These are phyloP conservation scores for Phycomyces nitens DNA, from an alignment of 192 early-diverging fungal species.

Conservation along the genomic window DNA sequence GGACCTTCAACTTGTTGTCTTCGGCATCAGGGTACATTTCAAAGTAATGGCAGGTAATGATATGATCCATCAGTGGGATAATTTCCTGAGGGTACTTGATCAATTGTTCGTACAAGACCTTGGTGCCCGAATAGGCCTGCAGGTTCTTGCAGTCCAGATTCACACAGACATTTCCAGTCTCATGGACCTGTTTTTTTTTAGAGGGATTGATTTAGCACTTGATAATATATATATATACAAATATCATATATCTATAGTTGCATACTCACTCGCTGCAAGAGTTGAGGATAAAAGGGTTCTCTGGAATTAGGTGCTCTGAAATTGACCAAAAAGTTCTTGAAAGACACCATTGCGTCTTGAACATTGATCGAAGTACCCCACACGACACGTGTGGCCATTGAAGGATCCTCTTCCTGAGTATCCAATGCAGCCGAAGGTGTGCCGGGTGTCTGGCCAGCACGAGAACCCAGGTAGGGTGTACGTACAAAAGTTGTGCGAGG, in stretches of 20 bases:
- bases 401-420: slow-evolving; percentile 37
- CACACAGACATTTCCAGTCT: slow-evolving; percentile 59
- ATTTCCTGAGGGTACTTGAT: slow-evolving; percentile 95
- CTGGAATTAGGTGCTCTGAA: slow-evolving; percentile 62
- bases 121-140: slow-evolving; percentile 55
- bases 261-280: slow-evolving; percentile 54
- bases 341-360: slow-evolving; percentile 72
- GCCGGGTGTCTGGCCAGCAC: slow-evolving; percentile 3
- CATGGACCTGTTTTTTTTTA: slow-evolving; percentile 75
- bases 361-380: slow-evolving; percentile 96
- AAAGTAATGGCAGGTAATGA: slow-evolving; percentile 68
- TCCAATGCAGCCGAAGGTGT: slow-evolving; percentile 5
- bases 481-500: slow-evolving; percentile 27
- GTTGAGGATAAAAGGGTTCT: slow-evolving; percentile 71
- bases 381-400: slow-evolving; percentile 55
- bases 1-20: slow-evolving; percentile 47
- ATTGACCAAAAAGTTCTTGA: slow-evolving; percentile 77
- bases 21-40: slow-evolving; percentile 64
- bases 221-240: slow-evolving; percentile 10
- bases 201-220: too few species aligned
- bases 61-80: slow-evolving; percentile 90
- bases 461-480: slow-evolving; percentile 19
- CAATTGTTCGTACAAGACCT: slow-evolving; percentile 82
- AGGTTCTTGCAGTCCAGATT: slow-evolving; percentile 92
- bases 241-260: not conserved